Percentiles rank a stretch among this genome's conserved stretches.
These are phyloP conservation scores for Cladosporium sp. DNA, from an alignment of 2,329 filamentous ascomycete genomes.

Conservation along the genomic window DNA sequence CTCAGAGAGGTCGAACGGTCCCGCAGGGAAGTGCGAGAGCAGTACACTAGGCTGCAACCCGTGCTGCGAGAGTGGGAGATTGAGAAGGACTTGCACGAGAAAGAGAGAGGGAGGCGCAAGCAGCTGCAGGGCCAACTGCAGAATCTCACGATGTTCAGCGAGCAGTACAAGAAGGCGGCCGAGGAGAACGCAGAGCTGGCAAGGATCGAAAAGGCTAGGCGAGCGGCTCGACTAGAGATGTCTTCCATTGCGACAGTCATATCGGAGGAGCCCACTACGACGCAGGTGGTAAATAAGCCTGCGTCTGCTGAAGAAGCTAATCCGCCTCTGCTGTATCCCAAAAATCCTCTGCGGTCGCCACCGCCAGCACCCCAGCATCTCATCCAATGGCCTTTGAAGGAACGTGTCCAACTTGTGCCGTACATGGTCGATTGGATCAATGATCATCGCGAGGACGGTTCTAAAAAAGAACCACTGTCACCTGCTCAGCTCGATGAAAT, in stretches of 20 bases:
- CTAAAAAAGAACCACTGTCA: neutral
- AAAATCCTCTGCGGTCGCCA: neutral
- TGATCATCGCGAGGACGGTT: neutral
- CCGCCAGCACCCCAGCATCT: neutral
- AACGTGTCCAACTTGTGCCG: neutral
- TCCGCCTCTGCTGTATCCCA: too few relatives aligned
- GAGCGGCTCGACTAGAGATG: neutral
- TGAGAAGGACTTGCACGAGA: neutral
- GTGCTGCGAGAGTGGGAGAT: neutral
- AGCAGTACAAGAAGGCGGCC: neutral
- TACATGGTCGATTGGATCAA: neutral
- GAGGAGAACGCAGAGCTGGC: neutral
- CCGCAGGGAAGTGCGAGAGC: neutral
- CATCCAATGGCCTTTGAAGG: neutral
- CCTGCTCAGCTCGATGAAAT: neutral
- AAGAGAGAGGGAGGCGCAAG: neutral
- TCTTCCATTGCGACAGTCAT: neutral
- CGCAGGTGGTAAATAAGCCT: too few relatives aligned
- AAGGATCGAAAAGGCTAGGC: neutral
- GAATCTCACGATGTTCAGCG: neutral
- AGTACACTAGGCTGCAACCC: neutral
- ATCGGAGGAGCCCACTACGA: neutral
- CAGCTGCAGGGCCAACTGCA: neutral
- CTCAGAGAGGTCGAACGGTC: neutral
- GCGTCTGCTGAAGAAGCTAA: too few relatives aligned